Base-by-base conservation (phyloP, 106 monocot species). In the Gastrodia elata region DNA sequence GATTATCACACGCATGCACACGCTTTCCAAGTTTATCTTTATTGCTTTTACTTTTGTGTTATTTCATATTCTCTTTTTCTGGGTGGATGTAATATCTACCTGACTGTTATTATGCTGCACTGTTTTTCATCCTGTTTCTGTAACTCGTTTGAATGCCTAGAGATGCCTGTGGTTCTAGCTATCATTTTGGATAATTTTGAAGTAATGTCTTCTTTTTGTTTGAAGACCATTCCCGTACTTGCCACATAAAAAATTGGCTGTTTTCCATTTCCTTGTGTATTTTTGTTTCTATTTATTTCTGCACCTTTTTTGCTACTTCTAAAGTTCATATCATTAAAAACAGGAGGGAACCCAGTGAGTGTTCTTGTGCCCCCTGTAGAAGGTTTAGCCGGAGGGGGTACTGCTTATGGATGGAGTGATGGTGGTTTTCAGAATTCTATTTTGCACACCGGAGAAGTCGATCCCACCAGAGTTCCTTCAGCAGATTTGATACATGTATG, bases 301-400 rank as follows among this genome's bases (percentile, higher is more conserved):
- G 2, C 20, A 41, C 10, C 28, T 71, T 27, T 24, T 42, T 6
- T 24, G 7, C 20, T 4, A 20, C 24, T 27, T 18, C 24, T 71
- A 15, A 57, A 22, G 6, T 24, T 64, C 64, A 27, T 64, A 35
- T 22, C 16, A 2, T 25, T 40, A 8, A 76, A 46, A 61, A 68
- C 77, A 89, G 89, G 87, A 43, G 80, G 36, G 46, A 84, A 85
- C 69, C 40, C 69, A 52, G 77, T 78, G 40, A 76, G 84, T 74
- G 64, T 74, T 77, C 59, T 41, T 41, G 77, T 84, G 32, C 93
- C 92, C 58, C 97, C 97, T 70, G 84, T 98, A 37, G 97, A 98
- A 88, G 97, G 97, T 77, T 76, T 98, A 81, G 82, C 86, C 71
- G 97, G 97, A 71, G 97, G 97, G 24, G 97, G 97, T 46, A 98